phyloP scores from a whole-genome alignment of 2,329 filamentous ascomycete genomes.

The Stemphylium lycopersici region DNA sequence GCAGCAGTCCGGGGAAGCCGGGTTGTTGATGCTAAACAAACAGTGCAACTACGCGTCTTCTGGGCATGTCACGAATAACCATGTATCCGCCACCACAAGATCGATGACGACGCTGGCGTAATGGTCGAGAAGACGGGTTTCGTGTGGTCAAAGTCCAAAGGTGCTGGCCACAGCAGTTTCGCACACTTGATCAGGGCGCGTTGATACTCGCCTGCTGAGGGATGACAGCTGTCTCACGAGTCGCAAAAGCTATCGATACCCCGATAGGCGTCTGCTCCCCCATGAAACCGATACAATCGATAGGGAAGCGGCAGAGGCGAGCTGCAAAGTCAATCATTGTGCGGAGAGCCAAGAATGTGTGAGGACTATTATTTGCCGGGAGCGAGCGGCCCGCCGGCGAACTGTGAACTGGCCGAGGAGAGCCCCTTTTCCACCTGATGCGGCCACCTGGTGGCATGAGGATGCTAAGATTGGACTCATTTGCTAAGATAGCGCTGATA shows the following conservation, averaged over 20 bases:
- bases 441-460: conserved; percentile 23
- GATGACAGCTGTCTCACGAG: not conserved
- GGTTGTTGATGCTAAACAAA: not conserved
- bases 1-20: not conserved
- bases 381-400: conserved; percentile 25
- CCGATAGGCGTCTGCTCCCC: conserved; percentile 6
- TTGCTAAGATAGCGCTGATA: conserved; percentile 17
- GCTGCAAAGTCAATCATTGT: conserved; percentile 38
- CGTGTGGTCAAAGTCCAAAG: not conserved
- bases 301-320: conserved; percentile 20
- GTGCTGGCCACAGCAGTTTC: not conserved
- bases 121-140: not conserved
- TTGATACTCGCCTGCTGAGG: not conserved
- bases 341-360: conserved; percentile 35
- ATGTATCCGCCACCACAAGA: not conserved
- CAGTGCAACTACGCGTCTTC: not conserved
- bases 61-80: not conserved
- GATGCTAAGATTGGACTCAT: conserved; percentile 28
- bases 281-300: conserved; percentile 14
- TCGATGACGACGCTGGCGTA: conserved; percentile 1
- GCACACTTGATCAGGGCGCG: not conserved
- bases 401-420: conserved; percentile 20
- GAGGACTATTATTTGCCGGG: conserved; percentile 6
- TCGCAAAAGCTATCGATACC: conserved; percentile 18
- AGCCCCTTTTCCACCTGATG: conserved; percentile 20